Conservation (phyloP, 2,329 filamentous ascomycete species). For the Penicillium fuscoglaucum region DNA sequence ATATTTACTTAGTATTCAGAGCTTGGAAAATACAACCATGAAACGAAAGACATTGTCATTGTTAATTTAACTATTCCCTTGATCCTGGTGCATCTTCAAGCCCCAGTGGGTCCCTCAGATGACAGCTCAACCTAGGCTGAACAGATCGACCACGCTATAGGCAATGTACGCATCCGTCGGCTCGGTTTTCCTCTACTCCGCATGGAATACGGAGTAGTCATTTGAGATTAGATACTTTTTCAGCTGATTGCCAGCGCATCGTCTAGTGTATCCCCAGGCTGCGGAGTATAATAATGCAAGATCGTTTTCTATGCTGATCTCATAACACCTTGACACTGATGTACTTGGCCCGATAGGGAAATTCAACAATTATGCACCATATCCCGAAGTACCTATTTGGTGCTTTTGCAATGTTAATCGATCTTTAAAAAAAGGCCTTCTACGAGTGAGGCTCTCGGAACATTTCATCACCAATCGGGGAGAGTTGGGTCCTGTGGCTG, state of each 20-base stretch:
- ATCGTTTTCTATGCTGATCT: neutral
- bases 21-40: too few species aligned
- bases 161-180: slow-evolving; percentile 2
- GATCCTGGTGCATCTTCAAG: slow-evolving; percentile 4
- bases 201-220: neutral
- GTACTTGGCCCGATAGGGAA: neutral
- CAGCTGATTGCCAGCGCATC: slow-evolving; percentile 6
- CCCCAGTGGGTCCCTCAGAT: slow-evolving; percentile 6
- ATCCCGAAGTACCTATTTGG: neutral
- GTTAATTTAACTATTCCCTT: neutral
- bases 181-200: neutral
- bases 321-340: neutral
- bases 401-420: neutral
- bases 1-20: neutral
- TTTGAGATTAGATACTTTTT: neutral
- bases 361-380: neutral
- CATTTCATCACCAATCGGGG: neutral
- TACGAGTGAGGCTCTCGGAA: neutral
- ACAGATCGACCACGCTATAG: slow-evolving; percentile 7
- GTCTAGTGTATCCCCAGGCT: neutral
- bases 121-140: slow-evolving; percentile 6
- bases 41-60: neutral
- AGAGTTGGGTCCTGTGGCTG: neutral
- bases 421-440: neutral
- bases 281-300: neutral